Percentiles rank a stretch among this genome's conserved stretches.
These are phyloP conservation scores for Sindora glabra DNA, from an alignment of 306 rosid species.

Conservation along the genomic window DNA sequence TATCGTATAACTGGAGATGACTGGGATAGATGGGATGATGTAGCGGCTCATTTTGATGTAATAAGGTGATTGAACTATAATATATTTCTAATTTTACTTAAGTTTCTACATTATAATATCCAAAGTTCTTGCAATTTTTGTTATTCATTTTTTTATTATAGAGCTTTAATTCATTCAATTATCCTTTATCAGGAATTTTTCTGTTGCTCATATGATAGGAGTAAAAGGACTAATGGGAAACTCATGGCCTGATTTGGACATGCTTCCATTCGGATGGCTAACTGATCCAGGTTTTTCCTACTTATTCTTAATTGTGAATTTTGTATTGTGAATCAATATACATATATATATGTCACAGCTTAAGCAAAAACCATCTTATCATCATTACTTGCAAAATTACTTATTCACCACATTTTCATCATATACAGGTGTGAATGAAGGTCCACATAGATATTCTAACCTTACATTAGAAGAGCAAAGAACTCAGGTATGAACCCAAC, in stretches of 20 bases:
- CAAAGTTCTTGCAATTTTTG: neutral
- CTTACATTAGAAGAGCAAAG: no score
- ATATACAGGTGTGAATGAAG: no score
- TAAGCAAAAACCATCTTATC: no score
- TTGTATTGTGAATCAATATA: no score
- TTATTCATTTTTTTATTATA: neutral
- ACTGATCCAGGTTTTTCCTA: slow-evolving; percentile 72
- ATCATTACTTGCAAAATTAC: no score
- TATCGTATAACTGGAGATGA: slow-evolving; percentile 75
- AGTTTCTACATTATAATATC: neutral
- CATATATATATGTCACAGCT: no score
- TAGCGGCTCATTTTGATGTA: slow-evolving; percentile 47
- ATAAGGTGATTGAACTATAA: slow-evolving; percentile 33
- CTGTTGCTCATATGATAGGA: slow-evolving; percentile 51
- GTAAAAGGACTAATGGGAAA: slow-evolving; percentile 46
- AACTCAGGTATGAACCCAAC: no score
- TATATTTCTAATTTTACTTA: neutral
- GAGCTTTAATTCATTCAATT: no score
- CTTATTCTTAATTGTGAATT: no score
- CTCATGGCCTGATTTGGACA: slow-evolving; percentile 85
- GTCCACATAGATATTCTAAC: no score
- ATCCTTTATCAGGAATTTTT: slow-evolving; percentile 49
- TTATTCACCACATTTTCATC: no score
- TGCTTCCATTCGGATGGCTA: slow-evolving; percentile 75
- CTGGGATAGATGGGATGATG: slow-evolving; percentile 68